Evolutionary conservation across 164 flowering plant genomes (phyloP).

Genomic region (Tetrastigma voinierianum): DNA sequence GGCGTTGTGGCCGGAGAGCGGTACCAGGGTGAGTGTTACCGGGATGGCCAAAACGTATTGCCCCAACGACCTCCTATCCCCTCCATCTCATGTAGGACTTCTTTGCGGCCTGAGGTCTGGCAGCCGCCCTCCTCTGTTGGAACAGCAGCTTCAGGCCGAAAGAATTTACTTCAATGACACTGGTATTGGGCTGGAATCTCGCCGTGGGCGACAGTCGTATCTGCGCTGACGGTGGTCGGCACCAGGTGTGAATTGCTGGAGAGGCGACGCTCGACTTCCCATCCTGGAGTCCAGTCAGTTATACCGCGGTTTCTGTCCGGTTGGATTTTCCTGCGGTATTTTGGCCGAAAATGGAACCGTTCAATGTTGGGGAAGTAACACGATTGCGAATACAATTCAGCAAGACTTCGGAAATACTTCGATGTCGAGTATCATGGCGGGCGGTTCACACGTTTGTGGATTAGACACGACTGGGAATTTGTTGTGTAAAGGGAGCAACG

Average conservation of each 20-base stretch:
- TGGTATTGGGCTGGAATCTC: constrained; percentile 33
- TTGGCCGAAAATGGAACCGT: constrained; percentile 24
- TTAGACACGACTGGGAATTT: constrained; percentile 34
- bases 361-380: constrained; percentile 50
- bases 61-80: constrained; percentile 44
- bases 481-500: constrained; percentile 52
- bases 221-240: constrained; percentile 46
- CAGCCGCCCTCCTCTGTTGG: constrained; percentile 75
- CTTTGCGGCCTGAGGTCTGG: constrained; percentile 79
- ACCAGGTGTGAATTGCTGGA: constrained; percentile 56
- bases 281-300: constrained; percentile 12
- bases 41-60: constrained; percentile 15
- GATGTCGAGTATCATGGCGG: constrained; percentile 55
- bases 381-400: constrained; percentile 17
- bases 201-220: constrained; percentile 68
- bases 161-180: constrained; percentile 43
- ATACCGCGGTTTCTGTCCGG: constrained; percentile 51
- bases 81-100: constrained; percentile 56
- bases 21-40: constrained; percentile 45
- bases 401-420: constrained; percentile 24
- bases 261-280: constrained; percentile 23
- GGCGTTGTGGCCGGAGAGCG: constrained; percentile 54
- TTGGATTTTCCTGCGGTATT: constrained; percentile 73
- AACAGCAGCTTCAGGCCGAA: constrained; percentile 27
- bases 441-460: constrained; percentile 68